Base-by-base conservation (phyloP, 345 rosid genomes). In the Balakata baccata region DNA sequence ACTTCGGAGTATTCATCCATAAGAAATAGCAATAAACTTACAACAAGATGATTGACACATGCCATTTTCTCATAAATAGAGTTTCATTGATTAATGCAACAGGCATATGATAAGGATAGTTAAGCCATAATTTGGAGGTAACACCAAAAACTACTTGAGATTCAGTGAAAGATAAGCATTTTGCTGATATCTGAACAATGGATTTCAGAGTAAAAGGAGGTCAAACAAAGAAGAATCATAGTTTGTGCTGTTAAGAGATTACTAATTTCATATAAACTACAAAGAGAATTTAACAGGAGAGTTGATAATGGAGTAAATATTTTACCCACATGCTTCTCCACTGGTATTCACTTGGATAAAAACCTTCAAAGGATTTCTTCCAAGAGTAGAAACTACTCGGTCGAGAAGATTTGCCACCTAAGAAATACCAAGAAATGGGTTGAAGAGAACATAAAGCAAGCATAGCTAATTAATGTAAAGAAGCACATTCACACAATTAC, bases 301-400 rank as follows among this genome's bases (percentile, higher is more conserved):
- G 25, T 22, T 8, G 18, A 18, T 52, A 69, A 37, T 3, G 54
- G 60, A 46, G 38, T 77, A n/a, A 52, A 46, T 13, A 43, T 16
- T 56, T 56, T 63, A 81, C 98, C 83, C 86, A 94, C 98, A 92
- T 75, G 79, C 80, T 88, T 94, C 97, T 82, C 97, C 95, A 39
- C 97, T 92, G 9, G 98, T 94, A 76, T 94, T 94, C 63, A 94
- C 98, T 86, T 92, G 98, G 69, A 87, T 91, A 85, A 94, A 69
- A 77, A 94, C 92, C 84, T 88, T 89, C 75, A 94, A 67, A 68
- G 98, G 98, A 75, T 86, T 86, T 75, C 97, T 88, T 62, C 92
- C 90, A 16, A 90, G 87, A 80, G 74, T 85, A 20, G 90, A 86
- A 83, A 94, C 91, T 43, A 84, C 93, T 78, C 76, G 83, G 69